These are phyloP conservation scores for Russula sp. DNA, from an alignment of 768 basidiomycete species.

Conservation along the genomic window DNA sequence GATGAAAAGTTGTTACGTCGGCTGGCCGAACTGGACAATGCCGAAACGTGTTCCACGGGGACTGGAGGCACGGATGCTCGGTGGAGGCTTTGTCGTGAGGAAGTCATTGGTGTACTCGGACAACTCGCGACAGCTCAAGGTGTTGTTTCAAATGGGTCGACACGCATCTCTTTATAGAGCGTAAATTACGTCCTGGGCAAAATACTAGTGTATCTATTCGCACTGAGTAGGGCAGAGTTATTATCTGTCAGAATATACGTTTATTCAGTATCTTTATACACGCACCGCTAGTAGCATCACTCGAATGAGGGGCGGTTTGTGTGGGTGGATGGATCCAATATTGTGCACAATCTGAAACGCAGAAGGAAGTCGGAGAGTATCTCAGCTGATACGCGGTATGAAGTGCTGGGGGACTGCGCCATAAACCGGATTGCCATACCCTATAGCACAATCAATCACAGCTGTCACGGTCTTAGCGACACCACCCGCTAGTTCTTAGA, in stretches of 20 bases:
- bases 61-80: constrained; percentile 72
- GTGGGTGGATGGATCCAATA: not conserved
- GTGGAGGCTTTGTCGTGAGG: constrained; percentile 48
- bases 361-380: no score
- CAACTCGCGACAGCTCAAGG: constrained; percentile 28
- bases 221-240: not conserved
- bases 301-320: not conserved
- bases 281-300: not conserved
- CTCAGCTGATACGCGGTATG: not conserved
- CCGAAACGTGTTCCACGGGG: constrained; percentile 65
- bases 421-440: no score
- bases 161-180: not conserved
- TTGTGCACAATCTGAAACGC: no score
- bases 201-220: not conserved
- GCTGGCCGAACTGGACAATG: constrained; percentile 65
- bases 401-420: not conserved
- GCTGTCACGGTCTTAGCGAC: no score
- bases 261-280: not conserved
- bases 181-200: not conserved
- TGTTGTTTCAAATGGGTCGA: not conserved
- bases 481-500: no score
- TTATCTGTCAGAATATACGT: not conserved
- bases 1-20: constrained; percentile 76
- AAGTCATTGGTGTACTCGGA: constrained; percentile 34
- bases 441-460: no score